Base-by-base conservation (phyloP, 2,329 filamentous ascomycete genomes). In the Neonectria punicea region DNA sequence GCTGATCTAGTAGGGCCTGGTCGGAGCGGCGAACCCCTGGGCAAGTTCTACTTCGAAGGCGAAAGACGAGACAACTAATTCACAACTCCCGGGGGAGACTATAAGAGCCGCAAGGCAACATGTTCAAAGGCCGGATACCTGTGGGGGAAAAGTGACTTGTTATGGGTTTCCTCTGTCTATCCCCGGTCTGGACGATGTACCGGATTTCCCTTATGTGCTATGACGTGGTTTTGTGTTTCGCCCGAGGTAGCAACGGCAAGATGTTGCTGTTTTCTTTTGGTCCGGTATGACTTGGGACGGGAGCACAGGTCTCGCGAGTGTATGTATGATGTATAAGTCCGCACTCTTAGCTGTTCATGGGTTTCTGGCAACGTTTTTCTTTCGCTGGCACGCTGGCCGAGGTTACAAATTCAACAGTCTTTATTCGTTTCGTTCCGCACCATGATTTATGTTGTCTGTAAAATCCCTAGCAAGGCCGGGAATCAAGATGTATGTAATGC, bases 31-130 rank as follows among this genome's bases (percentile, higher is more conserved):
- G 82, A 84, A 51, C 75, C 83, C 11, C 71, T 89, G 56, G 88
- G 87, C 14, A 85, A 84, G 67, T 89, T 89, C 70, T 88, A 87
- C 68, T 90, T 90, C 71, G 89, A 90, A 73, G 82, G 84, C 13
- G 70, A 74, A 25, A 72, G 61, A 49, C 68, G 70, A 39, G 68
- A 71, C 13, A 50, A 63, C 22, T 68, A 53, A 66, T 25, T 14
- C 28, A 43, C 43, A n/a, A 32, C 30, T 46, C 28, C 16, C n/a
- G 43, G 20, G 53, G 53, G 49, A 58, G 43, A 61, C 41, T 47
- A 53, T 16, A 57, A 46, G 18, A 30, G 56, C 51, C 56, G 61
- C 56, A 54, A 59, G 61, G 61, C 61, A 51, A 16, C 30, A 10
- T n/a, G 18, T 34, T 30, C 32, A 18, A 51, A 49, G 32, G 34